phyloP scores from a whole-genome alignment of 2,329 filamentous ascomycete species.

The Aspergillus viridinutans region DNA sequence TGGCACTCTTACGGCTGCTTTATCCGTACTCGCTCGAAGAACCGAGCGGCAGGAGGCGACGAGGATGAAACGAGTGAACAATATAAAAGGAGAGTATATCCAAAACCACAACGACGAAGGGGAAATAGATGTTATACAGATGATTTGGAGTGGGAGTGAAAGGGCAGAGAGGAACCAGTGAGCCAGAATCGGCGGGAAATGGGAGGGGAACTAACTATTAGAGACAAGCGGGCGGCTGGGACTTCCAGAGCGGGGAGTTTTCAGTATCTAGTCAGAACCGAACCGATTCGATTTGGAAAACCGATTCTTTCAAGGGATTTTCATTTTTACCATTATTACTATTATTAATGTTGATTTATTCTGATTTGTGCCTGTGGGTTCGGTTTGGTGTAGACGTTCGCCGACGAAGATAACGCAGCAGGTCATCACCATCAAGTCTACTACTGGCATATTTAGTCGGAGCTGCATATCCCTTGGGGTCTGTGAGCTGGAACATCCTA shows the following conservation, averaged over 20 bases:
- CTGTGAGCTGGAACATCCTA: neutral
- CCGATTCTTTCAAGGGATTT: neutral
- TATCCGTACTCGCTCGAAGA: slow-evolving; percentile 11
- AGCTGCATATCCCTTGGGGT: neutral
- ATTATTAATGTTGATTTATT: neutral
- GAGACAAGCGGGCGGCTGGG: slow-evolving; percentile 16
- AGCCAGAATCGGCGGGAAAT: slow-evolving; percentile 11
- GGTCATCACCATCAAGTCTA: neutral
- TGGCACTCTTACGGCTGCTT: slow-evolving; percentile 6
- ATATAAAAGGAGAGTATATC: slow-evolving; percentile 6
- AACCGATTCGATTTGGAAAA: slow-evolving; percentile 1
- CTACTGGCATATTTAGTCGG: neutral
- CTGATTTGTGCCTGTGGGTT: neutral
- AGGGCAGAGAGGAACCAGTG: slow-evolving; percentile 15
- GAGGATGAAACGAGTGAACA: slow-evolving; percentile 23
- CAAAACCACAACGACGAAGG: slow-evolving; percentile 13
- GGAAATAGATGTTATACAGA: slow-evolving; percentile 29
- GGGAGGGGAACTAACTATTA: slow-evolving; percentile 17
- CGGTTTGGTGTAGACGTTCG: neutral
- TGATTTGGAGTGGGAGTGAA: slow-evolving; percentile 8
- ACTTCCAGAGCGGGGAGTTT: neutral
- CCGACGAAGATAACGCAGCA: neutral
- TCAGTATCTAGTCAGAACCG: neutral
- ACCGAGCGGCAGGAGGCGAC: slow-evolving; percentile 8
- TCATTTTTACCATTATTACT: neutral